A percentile compares a stretch with the other conserved stretches of the same genome.
phyloP scores from a whole-genome alignment of 331 rosid species.

The Rosa hybrid region DNA sequence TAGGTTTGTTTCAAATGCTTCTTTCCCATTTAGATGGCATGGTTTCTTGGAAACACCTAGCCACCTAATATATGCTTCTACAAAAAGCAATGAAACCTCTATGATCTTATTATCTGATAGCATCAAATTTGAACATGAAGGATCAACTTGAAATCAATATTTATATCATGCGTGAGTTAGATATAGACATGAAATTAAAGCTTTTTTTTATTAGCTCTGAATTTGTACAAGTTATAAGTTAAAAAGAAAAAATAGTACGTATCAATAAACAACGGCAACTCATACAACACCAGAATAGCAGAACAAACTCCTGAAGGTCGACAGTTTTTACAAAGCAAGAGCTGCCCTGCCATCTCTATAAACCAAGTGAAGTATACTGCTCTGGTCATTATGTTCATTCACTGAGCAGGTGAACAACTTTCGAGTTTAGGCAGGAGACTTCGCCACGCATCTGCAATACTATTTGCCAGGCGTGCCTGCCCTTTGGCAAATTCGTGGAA shows the following conservation, averaged over 20 bases:
- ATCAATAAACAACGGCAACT: conserved; percentile 17
- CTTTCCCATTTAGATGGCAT: no score
- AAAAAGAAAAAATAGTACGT: conserved; percentile 9
- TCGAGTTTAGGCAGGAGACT: conserved; percentile 97
- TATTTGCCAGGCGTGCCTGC: conserved; percentile 82
- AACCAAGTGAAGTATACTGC: conserved; percentile 22
- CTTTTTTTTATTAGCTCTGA: conserved; percentile 29
- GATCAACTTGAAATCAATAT: not conserved
- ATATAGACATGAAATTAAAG: not conserved
- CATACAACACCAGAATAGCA: conserved; percentile 39
- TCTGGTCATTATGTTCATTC: conserved; percentile 22
- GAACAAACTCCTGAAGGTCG: conserved; percentile 33
- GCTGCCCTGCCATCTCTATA: conserved; percentile 31
- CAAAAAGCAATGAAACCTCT: no score
- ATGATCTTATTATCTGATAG: not conserved
- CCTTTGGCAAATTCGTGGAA: conserved; percentile 98
- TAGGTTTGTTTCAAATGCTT: no score
- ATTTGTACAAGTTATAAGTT: conserved; percentile 47
- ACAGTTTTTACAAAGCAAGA: conserved; percentile 31
- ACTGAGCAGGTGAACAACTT: conserved; percentile 52
- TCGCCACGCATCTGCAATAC: conserved; percentile 89
- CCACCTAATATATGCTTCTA: no score
- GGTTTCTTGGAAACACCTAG: no score
- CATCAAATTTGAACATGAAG: not conserved
- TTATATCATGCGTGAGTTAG: not conserved